A percentile compares a stretch with the other conserved stretches of the same genome.
Conservation (phyloP, 2,329 filamentous ascomycete species). For the Harringtonia aguacate region DNA sequence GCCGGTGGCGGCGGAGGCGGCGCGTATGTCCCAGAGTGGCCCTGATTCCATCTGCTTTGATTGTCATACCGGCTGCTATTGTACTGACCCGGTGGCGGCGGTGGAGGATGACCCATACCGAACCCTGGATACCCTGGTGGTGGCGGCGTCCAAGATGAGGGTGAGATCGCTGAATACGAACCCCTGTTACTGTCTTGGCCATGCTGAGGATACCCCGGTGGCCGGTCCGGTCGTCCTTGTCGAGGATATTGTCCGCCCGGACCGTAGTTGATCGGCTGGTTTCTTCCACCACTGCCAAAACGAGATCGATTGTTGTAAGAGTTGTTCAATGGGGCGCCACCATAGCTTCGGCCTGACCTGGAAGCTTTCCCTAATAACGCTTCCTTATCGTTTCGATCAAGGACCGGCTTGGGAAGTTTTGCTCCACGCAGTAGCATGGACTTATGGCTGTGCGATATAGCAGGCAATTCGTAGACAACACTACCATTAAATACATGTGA, state of each 20-base stretch:
- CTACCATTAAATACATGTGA: conserved; percentile 40
- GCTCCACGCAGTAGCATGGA: conserved; percentile 88
- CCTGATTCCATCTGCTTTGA: conserved; percentile 1
- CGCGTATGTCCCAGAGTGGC: conserved; percentile 5
- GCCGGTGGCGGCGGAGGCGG: conserved; percentile 5
- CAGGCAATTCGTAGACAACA: conserved; percentile 77
- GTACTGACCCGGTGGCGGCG: conserved; percentile 25
- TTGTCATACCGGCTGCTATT: conserved; percentile 2
- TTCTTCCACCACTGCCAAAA: conserved; percentile 1
- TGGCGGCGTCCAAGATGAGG: conserved; percentile 29
- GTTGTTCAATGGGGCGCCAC: conserved; percentile 36
- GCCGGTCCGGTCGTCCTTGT: conserved; percentile 8
- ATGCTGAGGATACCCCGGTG: conserved; percentile 7
- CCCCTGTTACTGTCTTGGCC: conserved; percentile 11
- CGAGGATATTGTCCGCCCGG: conserved; percentile 14
- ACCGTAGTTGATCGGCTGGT: conserved; percentile 42
- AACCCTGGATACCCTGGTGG: conserved; percentile 33
- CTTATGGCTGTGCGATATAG: conserved; percentile 65
- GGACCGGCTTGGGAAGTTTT: conserved; percentile 57
- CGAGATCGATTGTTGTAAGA: conserved; percentile 13
- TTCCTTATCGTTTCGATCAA: conserved; percentile 69
- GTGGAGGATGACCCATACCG: conserved; percentile 30
- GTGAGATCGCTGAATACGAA: conserved; percentile 16
- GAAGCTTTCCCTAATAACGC: conserved; percentile 55
- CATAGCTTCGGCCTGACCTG: conserved; percentile 56